Evolutionary conservation across 345 rosid genomes (phyloP).

Genomic region (Rhizophora apiculata): DNA sequence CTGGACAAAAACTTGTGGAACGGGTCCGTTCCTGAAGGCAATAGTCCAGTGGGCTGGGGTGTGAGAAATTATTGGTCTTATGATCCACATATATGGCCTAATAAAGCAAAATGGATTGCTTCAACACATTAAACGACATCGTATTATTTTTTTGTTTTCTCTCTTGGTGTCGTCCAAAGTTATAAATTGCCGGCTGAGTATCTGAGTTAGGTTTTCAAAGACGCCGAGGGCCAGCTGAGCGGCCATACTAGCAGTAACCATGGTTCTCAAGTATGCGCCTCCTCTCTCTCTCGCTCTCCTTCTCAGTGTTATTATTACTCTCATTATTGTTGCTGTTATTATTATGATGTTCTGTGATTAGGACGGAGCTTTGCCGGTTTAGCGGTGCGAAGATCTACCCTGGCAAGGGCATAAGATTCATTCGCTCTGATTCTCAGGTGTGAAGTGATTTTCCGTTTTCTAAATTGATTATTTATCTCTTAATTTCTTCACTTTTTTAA

Average conservation of each 20-base stretch:
- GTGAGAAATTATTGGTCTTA: no score
- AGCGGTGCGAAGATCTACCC: constrained; percentile 75
- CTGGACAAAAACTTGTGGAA: no score
- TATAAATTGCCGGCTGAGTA: no score
- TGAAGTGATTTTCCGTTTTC: neutral
- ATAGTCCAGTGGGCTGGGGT: no score
- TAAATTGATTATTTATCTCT: neutral
- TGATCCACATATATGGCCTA: no score
- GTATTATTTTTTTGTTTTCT: no score
- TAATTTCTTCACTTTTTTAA: neutral
- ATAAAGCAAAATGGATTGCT: no score
- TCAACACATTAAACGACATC: no score
- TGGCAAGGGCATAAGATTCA: constrained; percentile 65
- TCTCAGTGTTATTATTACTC: neutral
- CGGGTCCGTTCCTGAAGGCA: no score
- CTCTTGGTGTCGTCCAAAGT: no score
- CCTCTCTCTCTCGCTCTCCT: neutral
- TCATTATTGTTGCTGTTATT: neutral
- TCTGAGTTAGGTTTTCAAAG: constrained; percentile 3
- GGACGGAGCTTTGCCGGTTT: constrained; percentile 73
- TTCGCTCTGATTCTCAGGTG: constrained; percentile 78
- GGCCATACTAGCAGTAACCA: constrained; percentile 4
- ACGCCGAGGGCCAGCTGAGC: constrained; percentile 7
- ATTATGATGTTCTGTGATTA: neutral
- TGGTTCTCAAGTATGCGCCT: constrained; percentile 26